Percentiles rank a stretch among this genome's conserved stretches.
phyloP scores from a whole-genome alignment of 1,284 basidiomycete species.

The Chiua sp. region DNA sequence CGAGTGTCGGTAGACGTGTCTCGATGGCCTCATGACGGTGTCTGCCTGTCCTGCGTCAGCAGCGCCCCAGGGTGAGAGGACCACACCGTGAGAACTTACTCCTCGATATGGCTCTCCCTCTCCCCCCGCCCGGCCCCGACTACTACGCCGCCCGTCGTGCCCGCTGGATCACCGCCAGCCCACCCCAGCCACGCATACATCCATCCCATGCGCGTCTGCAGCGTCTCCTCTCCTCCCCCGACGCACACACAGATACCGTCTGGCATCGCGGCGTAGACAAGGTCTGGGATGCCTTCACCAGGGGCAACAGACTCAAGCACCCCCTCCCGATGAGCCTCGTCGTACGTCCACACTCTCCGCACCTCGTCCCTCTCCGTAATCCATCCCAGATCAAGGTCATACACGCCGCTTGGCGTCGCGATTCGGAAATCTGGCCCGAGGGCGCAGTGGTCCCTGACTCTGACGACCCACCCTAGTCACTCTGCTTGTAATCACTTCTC shows the following conservation, averaged over 20 bases:
- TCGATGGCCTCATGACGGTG: conserved; percentile 34
- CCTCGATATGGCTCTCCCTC: conserved; percentile 31
- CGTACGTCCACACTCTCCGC: conserved; percentile 48
- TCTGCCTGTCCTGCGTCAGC: no score
- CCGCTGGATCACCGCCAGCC: conserved; percentile 56
- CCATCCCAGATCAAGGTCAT: conserved; percentile 67
- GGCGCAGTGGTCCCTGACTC: conserved; percentile 60
- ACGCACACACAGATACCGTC: conserved; percentile 52
- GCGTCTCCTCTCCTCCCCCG: conserved; percentile 52
- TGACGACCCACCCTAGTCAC: conserved; percentile 45
- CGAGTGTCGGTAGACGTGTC: conserved; percentile 59
- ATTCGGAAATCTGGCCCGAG: conserved; percentile 71
- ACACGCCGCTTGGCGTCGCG: conserved; percentile 73
- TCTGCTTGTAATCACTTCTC: conserved; percentile 5
- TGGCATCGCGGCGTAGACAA: conserved; percentile 64
- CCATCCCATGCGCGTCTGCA: conserved; percentile 57
- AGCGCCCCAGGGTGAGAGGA: no score
- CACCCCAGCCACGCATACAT: conserved; percentile 18
- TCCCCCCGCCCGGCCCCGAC: conserved; percentile 68
- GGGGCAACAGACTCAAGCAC: conserved; percentile 60
- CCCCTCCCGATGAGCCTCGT: conserved; percentile 64
- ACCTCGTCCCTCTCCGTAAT: conserved; percentile 14
- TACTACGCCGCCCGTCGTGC: conserved; percentile 64
- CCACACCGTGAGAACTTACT: conserved; percentile 27
- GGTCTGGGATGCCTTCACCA: conserved; percentile 65